Evolutionary conservation across 2,329 filamentous ascomycete species (phyloP), one percentile per base, ranked within the genome.

Genomic region (Hypoxylon sp.): DNA sequence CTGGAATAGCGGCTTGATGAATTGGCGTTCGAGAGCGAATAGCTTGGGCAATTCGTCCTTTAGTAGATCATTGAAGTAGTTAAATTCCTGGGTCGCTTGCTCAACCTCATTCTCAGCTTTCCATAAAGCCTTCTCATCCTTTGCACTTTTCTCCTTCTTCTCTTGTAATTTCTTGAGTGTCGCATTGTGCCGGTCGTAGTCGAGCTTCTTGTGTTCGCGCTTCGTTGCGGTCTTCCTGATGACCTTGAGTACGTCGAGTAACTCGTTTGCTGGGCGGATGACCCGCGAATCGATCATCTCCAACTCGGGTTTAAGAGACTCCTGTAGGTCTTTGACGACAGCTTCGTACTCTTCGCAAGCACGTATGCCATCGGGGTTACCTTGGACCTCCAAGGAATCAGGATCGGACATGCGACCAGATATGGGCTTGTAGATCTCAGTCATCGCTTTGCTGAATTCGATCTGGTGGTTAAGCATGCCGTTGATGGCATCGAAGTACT

Each of bases 381-480:
- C 94, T 81, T 97, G 92, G 48, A 91, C 85, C 60, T 92, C 87
- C 72, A 93, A 87, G 8, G 92, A 92, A 76, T 94, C 91, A 9
- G 96, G 96, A 81, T 99, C 96, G 50, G 95, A 98, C 81, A 97
- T 88, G 78, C 96, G 92, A 61, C 96, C 96, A 61, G 95, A 98
- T 76, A 99, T 99, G 74, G 96, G 96, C 80, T 97, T 97, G 86
- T 99, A 99, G 76, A 99, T 92, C 81, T 99, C 96, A 71, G 92
- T 91, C 85, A 97, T 95, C 73, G 94, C 93, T 83, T 97, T 90
- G 75, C 95, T 97, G 84, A 99, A 99, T 80, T 97, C 95, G 82
- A 99, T 98, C 84, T 99, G 96, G 83, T 98, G 94, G 78, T 86
- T 89, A 76, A 99, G 88, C 96, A 99, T 99, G 85, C 92, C 93